Evolutionary conservation across 2,329 filamentous ascomycete genomes (phyloP).

Genomic region (Metarhizium album): DNA sequence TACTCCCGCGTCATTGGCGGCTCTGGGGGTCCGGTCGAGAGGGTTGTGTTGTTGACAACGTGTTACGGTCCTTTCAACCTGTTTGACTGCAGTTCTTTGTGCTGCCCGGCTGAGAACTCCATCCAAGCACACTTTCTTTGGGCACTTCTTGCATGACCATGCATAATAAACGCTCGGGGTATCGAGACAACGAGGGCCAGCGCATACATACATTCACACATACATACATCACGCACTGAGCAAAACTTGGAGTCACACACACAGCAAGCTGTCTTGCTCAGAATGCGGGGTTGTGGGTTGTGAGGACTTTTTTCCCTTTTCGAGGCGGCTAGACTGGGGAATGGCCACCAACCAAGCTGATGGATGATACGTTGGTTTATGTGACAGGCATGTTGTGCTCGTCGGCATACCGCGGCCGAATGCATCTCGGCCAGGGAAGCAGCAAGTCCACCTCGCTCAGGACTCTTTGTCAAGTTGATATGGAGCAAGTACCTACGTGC

Average conservation of each 20-base stretch:
- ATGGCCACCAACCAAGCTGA: no score
- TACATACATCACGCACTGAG: background rate
- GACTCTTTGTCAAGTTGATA: no score
- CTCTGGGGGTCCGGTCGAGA: no score
- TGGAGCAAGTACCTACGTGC: no score
- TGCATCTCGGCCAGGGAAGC: background rate
- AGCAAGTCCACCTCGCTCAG: no score
- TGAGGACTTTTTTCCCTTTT: background rate
- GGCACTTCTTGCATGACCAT: no score
- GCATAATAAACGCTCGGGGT: background rate
- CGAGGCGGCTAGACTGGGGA: background rate
- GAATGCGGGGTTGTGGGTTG: background rate
- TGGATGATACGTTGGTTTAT: background rate
- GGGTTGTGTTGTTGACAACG: no score
- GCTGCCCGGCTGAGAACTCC: no score
- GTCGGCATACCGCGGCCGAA: background rate
- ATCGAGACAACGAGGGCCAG: background rate
- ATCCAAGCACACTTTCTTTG: no score
- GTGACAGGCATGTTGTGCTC: background rate
- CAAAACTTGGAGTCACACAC: background rate
- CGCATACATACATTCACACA: background rate
- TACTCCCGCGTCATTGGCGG: no score
- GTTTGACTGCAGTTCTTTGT: no score
- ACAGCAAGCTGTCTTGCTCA: background rate
- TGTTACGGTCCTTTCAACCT: no score